These are phyloP conservation scores for Trichoderma parareesei DNA, from an alignment of 495 filamentous ascomycete genomes.

Conservation along the genomic window DNA sequence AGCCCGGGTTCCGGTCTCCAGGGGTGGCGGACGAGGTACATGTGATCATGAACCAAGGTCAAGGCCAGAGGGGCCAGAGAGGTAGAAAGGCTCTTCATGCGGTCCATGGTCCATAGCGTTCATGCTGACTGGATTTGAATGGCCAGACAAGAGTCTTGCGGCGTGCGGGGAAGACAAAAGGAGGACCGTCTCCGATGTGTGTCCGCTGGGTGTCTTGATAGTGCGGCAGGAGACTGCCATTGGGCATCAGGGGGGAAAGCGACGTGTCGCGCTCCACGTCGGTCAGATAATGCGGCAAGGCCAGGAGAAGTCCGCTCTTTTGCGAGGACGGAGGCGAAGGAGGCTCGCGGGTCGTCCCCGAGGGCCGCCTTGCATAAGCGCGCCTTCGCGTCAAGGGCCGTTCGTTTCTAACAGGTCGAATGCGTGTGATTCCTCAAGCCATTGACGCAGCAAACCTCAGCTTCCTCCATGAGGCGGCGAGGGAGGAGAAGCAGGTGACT, in stretches of 20 bases:
- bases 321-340: background rate
- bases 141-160: background rate
- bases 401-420: background rate
- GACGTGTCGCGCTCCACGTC: background rate
- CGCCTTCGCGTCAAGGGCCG: background rate
- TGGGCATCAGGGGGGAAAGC: background rate
- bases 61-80: background rate
- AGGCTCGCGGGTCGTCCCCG: background rate
- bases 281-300: background rate
- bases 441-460: background rate
- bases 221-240: background rate
- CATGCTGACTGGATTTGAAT: background rate
- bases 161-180: constrained; percentile 5
- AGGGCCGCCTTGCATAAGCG: background rate
- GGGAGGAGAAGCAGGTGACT: background rate
- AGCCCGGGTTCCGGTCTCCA: background rate
- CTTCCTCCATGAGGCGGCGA: background rate
- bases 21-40: background rate
- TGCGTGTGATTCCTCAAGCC: background rate
- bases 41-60: background rate
- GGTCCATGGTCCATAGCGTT: background rate
- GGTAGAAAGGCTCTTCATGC: background rate
- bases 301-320: background rate
- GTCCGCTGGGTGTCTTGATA: background rate
- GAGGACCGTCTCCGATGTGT: background rate